Evolutionary conservation across 257 asterid genomes (phyloP).

Genomic region (Coffea canephora): DNA sequence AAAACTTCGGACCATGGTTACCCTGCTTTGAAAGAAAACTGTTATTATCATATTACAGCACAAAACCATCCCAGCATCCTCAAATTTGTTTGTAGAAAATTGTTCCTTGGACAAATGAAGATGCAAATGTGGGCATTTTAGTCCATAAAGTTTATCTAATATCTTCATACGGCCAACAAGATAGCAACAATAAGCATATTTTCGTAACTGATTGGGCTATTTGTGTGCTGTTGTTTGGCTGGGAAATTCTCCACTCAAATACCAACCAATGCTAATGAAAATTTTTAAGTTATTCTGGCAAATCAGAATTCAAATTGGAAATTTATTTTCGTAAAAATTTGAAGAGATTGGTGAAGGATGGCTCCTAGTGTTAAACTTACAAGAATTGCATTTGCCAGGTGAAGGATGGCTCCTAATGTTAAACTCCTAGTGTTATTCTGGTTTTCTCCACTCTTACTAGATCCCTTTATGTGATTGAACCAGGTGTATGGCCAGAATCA

Average conservation of each 20-base stretch:
- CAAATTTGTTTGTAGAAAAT: background rate
- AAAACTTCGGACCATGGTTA: background rate
- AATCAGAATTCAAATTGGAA: background rate
- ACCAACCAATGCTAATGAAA: background rate
- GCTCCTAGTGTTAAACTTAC: background rate
- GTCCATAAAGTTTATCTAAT: background rate
- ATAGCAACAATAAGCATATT: background rate
- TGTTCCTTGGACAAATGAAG: background rate
- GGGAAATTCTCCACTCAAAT: background rate
- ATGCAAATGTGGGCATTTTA: background rate
- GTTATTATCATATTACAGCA: background rate
- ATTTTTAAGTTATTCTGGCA: background rate
- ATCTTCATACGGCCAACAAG: background rate
- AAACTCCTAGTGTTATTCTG: background rate
- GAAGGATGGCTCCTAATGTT: background rate
- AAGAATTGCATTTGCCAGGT: background rate
- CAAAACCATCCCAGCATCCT: too few species aligned
- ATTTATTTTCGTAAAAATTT: background rate
- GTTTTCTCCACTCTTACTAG: slow-evolving; percentile 6
- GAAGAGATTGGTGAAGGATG: background rate
- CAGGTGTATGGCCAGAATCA: slow-evolving; percentile 93
- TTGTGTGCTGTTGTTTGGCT: background rate
- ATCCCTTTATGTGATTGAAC: slow-evolving; percentile 22
- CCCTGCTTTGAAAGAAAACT: background rate
- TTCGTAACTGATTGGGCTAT: background rate